phyloP scores from a whole-genome alignment of 768 basidiomycete species.

The Pleurotus platypus region DNA sequence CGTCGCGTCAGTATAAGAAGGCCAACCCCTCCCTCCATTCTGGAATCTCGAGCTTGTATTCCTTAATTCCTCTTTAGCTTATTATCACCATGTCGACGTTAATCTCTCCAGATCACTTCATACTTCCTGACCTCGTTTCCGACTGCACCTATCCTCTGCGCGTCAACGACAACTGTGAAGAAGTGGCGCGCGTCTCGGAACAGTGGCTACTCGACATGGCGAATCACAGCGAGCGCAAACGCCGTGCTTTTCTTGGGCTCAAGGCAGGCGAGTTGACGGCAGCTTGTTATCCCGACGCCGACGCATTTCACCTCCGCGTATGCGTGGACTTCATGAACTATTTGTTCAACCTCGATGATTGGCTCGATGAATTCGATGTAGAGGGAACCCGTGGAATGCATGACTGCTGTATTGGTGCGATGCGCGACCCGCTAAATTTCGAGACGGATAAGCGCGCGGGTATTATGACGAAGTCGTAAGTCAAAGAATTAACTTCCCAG shows the following conservation, averaged over 20 bases:
- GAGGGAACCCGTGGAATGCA: constrained; percentile 12
- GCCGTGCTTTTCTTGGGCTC: constrained; percentile 28
- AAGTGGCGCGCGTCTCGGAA: constrained; percentile 18
- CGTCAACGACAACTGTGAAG: constrained; percentile 16
- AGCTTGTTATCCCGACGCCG: constrained; percentile 39
- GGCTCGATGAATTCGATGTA: constrained; percentile 12
- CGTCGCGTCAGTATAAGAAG: neutral
- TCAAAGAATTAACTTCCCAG: constrained; percentile 2
- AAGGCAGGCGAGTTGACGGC: constrained; percentile 41
- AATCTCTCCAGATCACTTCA: constrained; percentile 8
- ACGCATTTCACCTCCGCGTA: constrained; percentile 37
- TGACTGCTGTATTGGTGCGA: constrained; percentile 8
- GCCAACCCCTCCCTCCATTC: neutral
- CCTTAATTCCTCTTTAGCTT: constrained; percentile 3
- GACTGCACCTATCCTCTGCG: constrained; percentile 21
- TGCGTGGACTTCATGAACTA: constrained; percentile 41
- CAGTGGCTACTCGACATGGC: constrained; percentile 17
- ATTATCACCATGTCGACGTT: neutral
- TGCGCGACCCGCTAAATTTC: constrained; percentile 8
- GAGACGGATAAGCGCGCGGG: constrained; percentile 7
- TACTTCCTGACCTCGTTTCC: constrained; percentile 25
- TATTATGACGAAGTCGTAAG: constrained; percentile 6
- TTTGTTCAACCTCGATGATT: constrained; percentile 19
- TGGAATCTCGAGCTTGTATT: constrained; percentile 1
- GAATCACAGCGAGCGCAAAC: constrained; percentile 11